A percentile compares a stretch with the other conserved stretches of the same genome.
phyloP scores from a whole-genome alignment of 1,284 basidiomycete species.

The Porodaedalea pini region DNA sequence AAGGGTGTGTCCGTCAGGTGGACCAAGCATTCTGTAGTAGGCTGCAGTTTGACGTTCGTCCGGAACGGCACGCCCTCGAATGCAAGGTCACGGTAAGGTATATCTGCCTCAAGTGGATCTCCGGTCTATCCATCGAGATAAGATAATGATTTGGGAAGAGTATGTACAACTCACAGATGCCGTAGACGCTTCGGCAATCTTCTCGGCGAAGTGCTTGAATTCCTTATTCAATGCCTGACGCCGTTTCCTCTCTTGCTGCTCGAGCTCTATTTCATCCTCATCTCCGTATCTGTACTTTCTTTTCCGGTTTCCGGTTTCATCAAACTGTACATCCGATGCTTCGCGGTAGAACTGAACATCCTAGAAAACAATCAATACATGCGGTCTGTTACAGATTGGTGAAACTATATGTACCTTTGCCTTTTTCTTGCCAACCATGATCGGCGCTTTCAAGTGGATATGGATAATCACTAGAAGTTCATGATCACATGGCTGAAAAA shows the following conservation, averaged over 20 bases:
- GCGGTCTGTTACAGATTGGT: constrained; percentile 5
- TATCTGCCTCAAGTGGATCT: constrained; percentile 89
- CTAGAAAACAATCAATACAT: constrained; percentile 36
- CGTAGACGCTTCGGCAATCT: constrained; percentile 84
- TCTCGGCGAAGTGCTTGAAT: constrained; percentile 92
- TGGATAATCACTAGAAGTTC: constrained; percentile 95
- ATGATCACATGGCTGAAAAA: constrained; percentile 98
- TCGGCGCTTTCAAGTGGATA: constrained; percentile 91
- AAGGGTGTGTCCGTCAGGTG: constrained; percentile 96
- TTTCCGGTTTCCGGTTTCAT: constrained; percentile 98
- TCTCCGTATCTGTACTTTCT: constrained; percentile 96
- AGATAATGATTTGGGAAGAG: background rate
- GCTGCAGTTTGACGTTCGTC: constrained; percentile 91
- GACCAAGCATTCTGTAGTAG: constrained; percentile 95
- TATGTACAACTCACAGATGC: constrained; percentile 48
- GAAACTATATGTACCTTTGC: constrained; percentile 62
- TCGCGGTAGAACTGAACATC: constrained; percentile 99
- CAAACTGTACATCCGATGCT: constrained; percentile 96
- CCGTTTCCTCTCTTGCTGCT: constrained; percentile 93
- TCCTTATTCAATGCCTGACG: constrained; percentile 91
- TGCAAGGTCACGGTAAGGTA: constrained; percentile 95
- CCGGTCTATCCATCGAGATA: constrained; percentile 48
- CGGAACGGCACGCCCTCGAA: constrained; percentile 98
- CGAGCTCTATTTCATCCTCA: constrained; percentile 98
- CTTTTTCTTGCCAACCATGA: constrained; percentile 99